Base-by-base conservation (phyloP, 2,329 filamentous ascomycete genomes). In the Rutstroemia sp. region DNA sequence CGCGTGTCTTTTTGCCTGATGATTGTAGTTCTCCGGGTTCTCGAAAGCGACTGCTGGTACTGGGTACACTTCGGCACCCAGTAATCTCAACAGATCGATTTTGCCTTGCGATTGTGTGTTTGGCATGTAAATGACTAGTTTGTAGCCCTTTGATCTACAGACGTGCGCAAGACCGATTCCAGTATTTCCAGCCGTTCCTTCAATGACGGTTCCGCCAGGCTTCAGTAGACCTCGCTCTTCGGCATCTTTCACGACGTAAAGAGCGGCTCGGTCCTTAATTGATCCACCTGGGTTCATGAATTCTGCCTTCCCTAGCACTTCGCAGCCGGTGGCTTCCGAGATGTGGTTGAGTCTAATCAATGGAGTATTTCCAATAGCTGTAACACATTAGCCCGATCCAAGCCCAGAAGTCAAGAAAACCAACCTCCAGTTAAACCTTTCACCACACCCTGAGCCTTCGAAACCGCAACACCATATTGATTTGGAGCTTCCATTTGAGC, bases 41-140 rank as follows among this genome's bases (percentile, higher is more conserved):
- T 97, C 92, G 68, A 95, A 97, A 3, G 94, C 87, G 16, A 97
- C 94, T 7, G 92, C 94, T 16, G 94, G 94, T 0, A 99, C 94
- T 17, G 94, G 92, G 74, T 95, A 88, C 36, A 99, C 94, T 73
- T 97, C 92, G 25, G 94, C 94, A 62, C 94, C 94, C 9, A 99
- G 81, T 38, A 97, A 78, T 8, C 92, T 82, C 62, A 99, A 78
- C 53, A 99, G 80, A 72, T 97, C 94, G 70, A 99, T 89, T 78
- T 99, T 99, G 71, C 92, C 94, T 75, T 96, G 92, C 19, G 92
- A 95, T 76, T 97, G 94, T 49, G 92, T 97, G 78, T 99, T 88
- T 67, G 94, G 94, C 94, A 99, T 97, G 83, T 97, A 99, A 71
- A 99, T 99, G 69, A 97, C 92, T 51, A 96, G 84, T 71, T 87